Base-by-base conservation (phyloP, 2,329 filamentous ascomycete species). In the Aspergillus calidoustus region DNA sequence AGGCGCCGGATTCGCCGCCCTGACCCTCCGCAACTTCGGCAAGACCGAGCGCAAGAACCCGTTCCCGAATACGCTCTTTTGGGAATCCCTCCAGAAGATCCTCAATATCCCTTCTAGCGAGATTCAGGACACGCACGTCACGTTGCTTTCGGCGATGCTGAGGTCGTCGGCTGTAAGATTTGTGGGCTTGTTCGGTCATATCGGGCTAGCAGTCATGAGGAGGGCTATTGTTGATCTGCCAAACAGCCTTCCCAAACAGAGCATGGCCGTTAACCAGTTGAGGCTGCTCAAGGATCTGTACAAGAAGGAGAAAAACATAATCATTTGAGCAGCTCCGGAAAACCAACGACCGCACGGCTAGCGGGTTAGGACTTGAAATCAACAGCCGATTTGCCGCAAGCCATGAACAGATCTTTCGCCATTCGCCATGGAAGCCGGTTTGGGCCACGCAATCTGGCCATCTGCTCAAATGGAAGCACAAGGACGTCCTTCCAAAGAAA, bases 21-120 rank as follows among this genome's bases (percentile, higher is more conserved):
- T 98, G 43, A 87, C 92, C 1, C 82, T 97, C 8, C 88, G 94
- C 52, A 92, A 96, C 74, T 97, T 96, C 72, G 86, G 86, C 64
- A 89, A 86, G 66, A 86, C 88, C 1, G 81, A 82, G 44, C 88
- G 88, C 66, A 82, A 80, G 50, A 93, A 93, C 68, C 93, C 89
- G 0, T 95, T 87, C 77, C 93, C 89, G 4, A 91, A 91, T 53
- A 84, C 83, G 0, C 84, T 93, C 59, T 98, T 95, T 81, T 99
- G 95, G 95, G 84, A 82, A 43, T 84, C 90, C 0, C 80, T 98
- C 60, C 87, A 92, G 0, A 83, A 83, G 48, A 91, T 98, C 43
- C 80, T 93, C 72, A 93, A 92, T 73, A 90, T 91, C 0, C 89
- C 92, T 0, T 72, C 87, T 0, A 76, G 79, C 9, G 84, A 91